Conservation (phyloP, 768 basidiomycete species). For the Exsudoporus frostii region DNA sequence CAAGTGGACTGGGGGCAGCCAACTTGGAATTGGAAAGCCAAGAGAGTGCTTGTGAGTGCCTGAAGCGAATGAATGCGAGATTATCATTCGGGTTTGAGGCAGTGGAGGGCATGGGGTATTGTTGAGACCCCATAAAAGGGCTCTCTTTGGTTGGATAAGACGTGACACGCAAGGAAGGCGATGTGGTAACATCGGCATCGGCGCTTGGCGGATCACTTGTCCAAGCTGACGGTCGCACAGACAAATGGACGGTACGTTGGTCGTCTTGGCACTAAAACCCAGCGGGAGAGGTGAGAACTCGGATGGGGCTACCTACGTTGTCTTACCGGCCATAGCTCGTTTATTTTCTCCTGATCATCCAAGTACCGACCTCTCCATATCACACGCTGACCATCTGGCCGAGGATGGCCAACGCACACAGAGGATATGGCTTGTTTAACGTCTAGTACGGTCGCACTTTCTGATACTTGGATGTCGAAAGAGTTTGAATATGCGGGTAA, state of each 20-base stretch:
- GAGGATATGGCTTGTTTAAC: slow-evolving; percentile 65
- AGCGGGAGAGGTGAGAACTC: slow-evolving; percentile 5
- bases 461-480: slow-evolving; percentile 52
- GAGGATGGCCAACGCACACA: slow-evolving; percentile 61
- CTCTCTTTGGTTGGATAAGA: not conserved
- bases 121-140: not conserved
- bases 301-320: not conserved
- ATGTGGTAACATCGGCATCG: slow-evolving; percentile 4
- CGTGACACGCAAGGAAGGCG: not conserved
- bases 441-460: slow-evolving; percentile 50
- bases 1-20: slow-evolving; percentile 5
- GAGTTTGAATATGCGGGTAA: slow-evolving; percentile 73
- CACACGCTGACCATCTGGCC: slow-evolving; percentile 68
- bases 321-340: slow-evolving; percentile 68
- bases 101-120: not conserved
- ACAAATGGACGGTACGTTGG: slow-evolving; percentile 64
- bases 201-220: slow-evolving; percentile 47
- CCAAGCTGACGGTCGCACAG: slow-evolving; percentile 82
- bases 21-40: slow-evolving; percentile 23
- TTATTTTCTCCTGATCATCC: slow-evolving; percentile 59
- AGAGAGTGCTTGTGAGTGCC: slow-evolving; percentile 25
- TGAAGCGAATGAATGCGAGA: slow-evolving; percentile 22
- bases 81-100: not conserved
- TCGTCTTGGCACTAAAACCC: slow-evolving; percentile 49
- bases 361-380: slow-evolving; percentile 74